Percentiles rank a stretch among this genome's conserved stretches.
phyloP scores from a whole-genome alignment of 2,329 filamentous ascomycete species.

The Passalora sequoiae region DNA sequence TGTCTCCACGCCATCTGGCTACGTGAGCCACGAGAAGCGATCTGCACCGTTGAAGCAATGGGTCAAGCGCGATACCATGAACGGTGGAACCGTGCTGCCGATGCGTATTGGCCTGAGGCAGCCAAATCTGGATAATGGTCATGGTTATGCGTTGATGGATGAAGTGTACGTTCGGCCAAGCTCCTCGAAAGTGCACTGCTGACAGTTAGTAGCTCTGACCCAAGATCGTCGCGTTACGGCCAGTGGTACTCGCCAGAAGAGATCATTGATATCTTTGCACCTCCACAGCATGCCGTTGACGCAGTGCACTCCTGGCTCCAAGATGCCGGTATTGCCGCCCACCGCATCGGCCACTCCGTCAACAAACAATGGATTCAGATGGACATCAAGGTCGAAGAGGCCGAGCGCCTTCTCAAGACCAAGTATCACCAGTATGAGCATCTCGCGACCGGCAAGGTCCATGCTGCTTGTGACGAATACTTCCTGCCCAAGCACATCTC shows the following conservation, averaged over 20 bases:
- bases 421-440: constrained; percentile 59
- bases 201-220: constrained; percentile 23
- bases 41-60: constrained; percentile 5
- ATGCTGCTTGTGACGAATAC: constrained; percentile 41
- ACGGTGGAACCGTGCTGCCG: constrained; percentile 36
- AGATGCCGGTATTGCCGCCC: constrained; percentile 29
- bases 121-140: constrained; percentile 41
- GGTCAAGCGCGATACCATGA: background rate
- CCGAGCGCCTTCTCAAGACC: constrained; percentile 38
- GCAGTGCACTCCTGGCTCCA: constrained; percentile 39
- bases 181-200: background rate
- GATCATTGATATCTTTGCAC: constrained; percentile 39
- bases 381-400: constrained; percentile 37
- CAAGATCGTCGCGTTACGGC: constrained; percentile 36
- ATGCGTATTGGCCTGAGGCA: constrained; percentile 47
- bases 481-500: constrained; percentile 47
- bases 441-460: constrained; percentile 43
- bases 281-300: constrained; percentile 35
- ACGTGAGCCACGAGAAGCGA: constrained; percentile 10
- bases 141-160: constrained; percentile 4
- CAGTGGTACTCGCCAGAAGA: constrained; percentile 37
- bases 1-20: constrained; percentile 5
- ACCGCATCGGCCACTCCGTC: constrained; percentile 34
- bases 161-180: constrained; percentile 3
- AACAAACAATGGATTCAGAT: constrained; percentile 42